A percentile compares a stretch with the other conserved stretches of the same genome.
Conservation (phyloP, 2,329 filamentous ascomycete species). For the Geoglossum cookeanum region DNA sequence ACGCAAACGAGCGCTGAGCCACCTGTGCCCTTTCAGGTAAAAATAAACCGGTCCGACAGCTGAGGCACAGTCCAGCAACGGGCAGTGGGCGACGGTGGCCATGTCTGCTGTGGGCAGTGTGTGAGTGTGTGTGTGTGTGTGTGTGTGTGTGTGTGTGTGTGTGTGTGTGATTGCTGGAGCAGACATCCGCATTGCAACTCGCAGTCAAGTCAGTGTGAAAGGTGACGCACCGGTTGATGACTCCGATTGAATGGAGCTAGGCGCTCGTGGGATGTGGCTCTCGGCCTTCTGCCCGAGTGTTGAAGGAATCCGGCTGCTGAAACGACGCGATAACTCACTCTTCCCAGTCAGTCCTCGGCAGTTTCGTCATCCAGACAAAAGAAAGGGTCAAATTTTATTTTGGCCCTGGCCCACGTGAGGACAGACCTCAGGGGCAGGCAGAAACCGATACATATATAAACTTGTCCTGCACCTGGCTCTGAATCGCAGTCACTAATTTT, state of each 20-base stretch:
- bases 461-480: background rate
- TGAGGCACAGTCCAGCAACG: background rate
- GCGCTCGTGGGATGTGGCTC: background rate
- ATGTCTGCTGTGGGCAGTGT: no score
- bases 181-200: background rate
- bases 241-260: constrained; percentile 2
- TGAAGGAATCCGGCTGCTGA: background rate
- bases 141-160: background rate
- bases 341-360: background rate
- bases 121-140: background rate
- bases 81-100: background rate
- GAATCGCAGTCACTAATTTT: constrained; percentile 2
- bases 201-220: background rate
- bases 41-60: background rate
- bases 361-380: background rate
- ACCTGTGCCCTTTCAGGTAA: background rate
- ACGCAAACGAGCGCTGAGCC: background rate
- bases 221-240: background rate
- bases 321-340: background rate
- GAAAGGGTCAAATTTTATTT: constrained; percentile 1
- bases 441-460: constrained; percentile 1
- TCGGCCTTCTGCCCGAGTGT: background rate
- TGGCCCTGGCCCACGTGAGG: background rate
- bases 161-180: background rate
- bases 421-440: background rate